Evolutionary conservation across 2,329 filamentous ascomycete species (phyloP).

Genomic region (Thielaviopsis populi): DNA sequence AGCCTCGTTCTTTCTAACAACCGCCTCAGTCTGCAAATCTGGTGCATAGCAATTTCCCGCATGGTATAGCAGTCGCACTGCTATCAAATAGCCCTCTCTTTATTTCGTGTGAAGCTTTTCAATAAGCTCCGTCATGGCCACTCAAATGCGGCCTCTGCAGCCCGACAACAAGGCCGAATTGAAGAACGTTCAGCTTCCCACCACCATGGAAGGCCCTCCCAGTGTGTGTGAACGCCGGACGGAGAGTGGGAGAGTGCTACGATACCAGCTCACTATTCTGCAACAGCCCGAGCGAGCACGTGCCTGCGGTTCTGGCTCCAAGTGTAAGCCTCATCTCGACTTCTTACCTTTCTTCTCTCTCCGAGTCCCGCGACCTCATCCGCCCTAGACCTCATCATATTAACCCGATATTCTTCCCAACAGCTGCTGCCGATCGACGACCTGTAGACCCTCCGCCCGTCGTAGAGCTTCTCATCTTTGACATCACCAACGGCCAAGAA

Average conservation of each 20-base stretch:
- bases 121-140: neutral
- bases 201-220: slow-evolving; percentile 2
- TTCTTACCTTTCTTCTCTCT: too few species aligned
- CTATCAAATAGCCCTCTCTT: neutral
- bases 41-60: neutral
- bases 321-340: slow-evolving; percentile 47
- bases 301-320: slow-evolving; percentile 88
- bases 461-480: slow-evolving; percentile 74
- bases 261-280: slow-evolving; percentile 70
- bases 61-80: neutral
- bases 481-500: slow-evolving; percentile 43
- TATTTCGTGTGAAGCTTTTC: neutral
- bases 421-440: slow-evolving; percentile 72
- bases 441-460: slow-evolving; percentile 92
- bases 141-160: slow-evolving; percentile 15
- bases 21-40: neutral
- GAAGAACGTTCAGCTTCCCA: neutral
- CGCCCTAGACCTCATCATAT: neutral
- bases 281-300: slow-evolving; percentile 90
- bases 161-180: slow-evolving; percentile 9
- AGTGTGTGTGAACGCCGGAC: slow-evolving; percentile 34
- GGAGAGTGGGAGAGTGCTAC: slow-evolving; percentile 59
- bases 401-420: neutral
- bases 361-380: neutral
- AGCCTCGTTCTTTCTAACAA: neutral